Evolutionary conservation across 306 rosid genomes (phyloP).

Genomic region (Boehmeria nivea): DNA sequence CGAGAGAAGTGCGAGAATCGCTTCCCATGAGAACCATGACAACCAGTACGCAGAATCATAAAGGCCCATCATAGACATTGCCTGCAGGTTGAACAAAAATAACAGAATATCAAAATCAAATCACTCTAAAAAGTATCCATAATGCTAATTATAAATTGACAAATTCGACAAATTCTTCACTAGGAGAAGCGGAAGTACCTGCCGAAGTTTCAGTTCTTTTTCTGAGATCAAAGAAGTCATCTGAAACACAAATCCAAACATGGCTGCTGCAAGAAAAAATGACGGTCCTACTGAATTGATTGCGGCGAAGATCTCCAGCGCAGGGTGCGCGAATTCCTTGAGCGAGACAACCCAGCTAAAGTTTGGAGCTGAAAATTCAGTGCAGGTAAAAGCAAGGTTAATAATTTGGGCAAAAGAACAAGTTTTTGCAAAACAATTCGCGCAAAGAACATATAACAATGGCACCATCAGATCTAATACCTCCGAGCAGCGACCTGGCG

Average conservation of each 20-base stretch:
- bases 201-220: conserved; percentile 91
- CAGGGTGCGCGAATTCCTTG: conserved; percentile 82
- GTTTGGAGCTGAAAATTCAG: conserved; percentile 34
- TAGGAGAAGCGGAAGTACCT: conserved; percentile 34
- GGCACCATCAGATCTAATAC: conserved; percentile 23
- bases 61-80: conserved; percentile 92
- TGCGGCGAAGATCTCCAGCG: conserved; percentile 30
- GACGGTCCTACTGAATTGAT: conserved; percentile 44
- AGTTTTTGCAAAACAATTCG: background rate
- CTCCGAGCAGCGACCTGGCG: conserved; percentile 74
- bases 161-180: background rate
- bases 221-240: conserved; percentile 68
- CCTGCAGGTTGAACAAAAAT: conserved; percentile 36
- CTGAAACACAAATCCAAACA: conserved; percentile 90
- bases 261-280: conserved; percentile 74
- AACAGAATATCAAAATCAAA: background rate
- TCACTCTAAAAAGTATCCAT: background rate
- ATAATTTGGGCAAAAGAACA: background rate
- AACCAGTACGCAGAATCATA: conserved; percentile 88
- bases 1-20: conserved; percentile 49
- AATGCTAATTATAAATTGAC: too few species aligned
- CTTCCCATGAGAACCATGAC: conserved; percentile 91
- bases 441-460: background rate
- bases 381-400: background rate
- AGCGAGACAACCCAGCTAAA: conserved; percentile 66